These are phyloP conservation scores for Fremontodendron californicum DNA, from an alignment of 345 rosid genomes.

Conservation along the genomic window DNA sequence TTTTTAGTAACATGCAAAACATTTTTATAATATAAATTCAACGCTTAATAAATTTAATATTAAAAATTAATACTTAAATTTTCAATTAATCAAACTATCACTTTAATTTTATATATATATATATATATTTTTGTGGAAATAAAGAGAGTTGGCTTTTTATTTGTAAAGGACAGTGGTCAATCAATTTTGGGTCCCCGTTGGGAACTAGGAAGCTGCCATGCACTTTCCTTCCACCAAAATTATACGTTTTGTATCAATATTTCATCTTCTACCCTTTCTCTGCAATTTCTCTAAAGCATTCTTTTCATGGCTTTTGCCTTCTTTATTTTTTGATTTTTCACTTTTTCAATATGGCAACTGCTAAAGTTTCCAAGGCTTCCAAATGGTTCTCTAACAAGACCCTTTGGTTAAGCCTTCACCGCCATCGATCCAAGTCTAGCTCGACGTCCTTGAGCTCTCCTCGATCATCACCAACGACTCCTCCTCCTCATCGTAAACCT, in stretches of 20 bases:
- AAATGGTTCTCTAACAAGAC: constrained; percentile 39
- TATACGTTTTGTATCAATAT: background rate
- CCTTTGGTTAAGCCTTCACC: constrained; percentile 27
- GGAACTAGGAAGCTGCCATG: constrained; percentile 9
- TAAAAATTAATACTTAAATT: too few species aligned
- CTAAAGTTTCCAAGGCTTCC: constrained; percentile 20
- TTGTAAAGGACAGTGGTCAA: too few species aligned
- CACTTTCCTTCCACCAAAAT: background rate
- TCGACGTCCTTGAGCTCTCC: too few species aligned
- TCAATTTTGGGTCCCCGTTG: background rate
- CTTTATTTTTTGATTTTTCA: background rate
- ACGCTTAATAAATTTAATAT: too few species aligned
- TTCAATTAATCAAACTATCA: too few species aligned
- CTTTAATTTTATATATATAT: too few species aligned
- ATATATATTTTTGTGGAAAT: too few species aligned
- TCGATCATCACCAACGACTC: constrained; percentile 22
- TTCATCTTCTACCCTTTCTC: background rate
- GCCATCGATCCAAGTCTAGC: constrained; percentile 22
- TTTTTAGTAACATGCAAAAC: too few species aligned
- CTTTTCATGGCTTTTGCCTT: background rate
- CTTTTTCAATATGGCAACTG: constrained; percentile 20
- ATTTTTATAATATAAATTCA: too few species aligned
- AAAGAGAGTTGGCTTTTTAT: too few species aligned
- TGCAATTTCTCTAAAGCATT: background rate
- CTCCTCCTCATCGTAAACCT: background rate